These are phyloP conservation scores for Cornus kousa DNA, from an alignment of 148 eudicot species.

Conservation along the genomic window DNA sequence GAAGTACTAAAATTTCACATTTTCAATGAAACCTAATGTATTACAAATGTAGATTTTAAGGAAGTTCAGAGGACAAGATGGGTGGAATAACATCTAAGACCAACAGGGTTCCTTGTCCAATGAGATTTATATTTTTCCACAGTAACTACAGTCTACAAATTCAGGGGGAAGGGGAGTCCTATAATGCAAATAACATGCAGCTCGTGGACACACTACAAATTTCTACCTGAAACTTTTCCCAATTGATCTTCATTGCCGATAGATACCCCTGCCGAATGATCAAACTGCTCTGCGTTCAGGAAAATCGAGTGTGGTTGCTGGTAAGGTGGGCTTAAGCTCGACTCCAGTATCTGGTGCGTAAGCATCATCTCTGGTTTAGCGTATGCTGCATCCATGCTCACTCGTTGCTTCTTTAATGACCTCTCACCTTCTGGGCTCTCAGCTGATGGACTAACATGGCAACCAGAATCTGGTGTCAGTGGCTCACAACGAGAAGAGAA, in stretches of 20 bases:
- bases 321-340: slow-evolving; percentile 39
- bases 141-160: neutral
- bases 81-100: neutral
- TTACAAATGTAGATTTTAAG: neutral
- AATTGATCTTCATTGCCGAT: slow-evolving; percentile 21
- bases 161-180: neutral
- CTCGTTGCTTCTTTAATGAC: slow-evolving; percentile 37
- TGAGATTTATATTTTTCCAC: neutral
- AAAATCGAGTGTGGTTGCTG: slow-evolving; percentile 34
- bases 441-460: slow-evolving; percentile 23
- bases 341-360: slow-evolving; percentile 41
- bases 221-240: slow-evolving; percentile 24
- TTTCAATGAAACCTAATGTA: neutral
- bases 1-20: no score
- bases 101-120: slow-evolving; percentile 3
- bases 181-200: neutral
- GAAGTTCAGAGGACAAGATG: neutral
- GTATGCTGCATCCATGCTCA: slow-evolving; percentile 17
- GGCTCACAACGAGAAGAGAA: slow-evolving; percentile 43
- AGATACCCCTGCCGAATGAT: slow-evolving; percentile 32
- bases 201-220: slow-evolving; percentile 1
- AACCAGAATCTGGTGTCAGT: slow-evolving; percentile 47
- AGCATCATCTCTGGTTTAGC: slow-evolving; percentile 30
- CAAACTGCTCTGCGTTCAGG: slow-evolving; percentile 29
- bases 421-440: slow-evolving; percentile 35